Conservation (phyloP, 805 yeast genomes). For the Kuraishia molischiana region DNA sequence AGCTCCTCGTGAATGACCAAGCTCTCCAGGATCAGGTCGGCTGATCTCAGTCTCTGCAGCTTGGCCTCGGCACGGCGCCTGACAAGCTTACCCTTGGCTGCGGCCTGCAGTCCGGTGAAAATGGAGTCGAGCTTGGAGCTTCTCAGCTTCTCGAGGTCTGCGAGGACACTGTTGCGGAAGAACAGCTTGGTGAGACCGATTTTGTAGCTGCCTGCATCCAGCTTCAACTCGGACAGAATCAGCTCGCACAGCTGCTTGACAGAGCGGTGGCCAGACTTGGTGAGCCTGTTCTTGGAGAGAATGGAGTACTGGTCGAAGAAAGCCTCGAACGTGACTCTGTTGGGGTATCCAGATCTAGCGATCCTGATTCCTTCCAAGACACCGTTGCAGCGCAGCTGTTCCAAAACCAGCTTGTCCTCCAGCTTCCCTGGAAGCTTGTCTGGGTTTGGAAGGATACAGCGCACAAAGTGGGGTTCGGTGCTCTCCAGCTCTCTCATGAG, state of each 20-base stretch:
- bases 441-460: constrained; percentile 90
- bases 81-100: constrained; percentile 51
- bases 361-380: constrained; percentile 96
- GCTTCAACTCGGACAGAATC: constrained; percentile 49
- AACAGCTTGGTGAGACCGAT: constrained; percentile 67
- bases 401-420: constrained; percentile 69
- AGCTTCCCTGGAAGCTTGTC: constrained; percentile 61
- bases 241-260: constrained; percentile 61
- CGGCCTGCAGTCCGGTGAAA: constrained; percentile 53
- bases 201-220: constrained; percentile 52
- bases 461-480: constrained; percentile 93
- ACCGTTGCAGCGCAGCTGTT: constrained; percentile 93
- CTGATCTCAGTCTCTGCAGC: constrained; percentile 58
- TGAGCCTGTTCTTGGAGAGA: constrained; percentile 36
- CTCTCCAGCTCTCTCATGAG: constrained; percentile 63
- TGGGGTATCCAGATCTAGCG: constrained; percentile 95
- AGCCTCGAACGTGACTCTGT: constrained; percentile 75
- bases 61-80: constrained; percentile 37
- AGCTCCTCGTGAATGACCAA: constrained; percentile 41
- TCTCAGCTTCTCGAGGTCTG: constrained; percentile 68
- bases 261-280: constrained; percentile 19
- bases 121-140: constrained; percentile 51
- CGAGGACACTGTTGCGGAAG: constrained; percentile 69
- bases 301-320: constrained; percentile 70
- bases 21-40: constrained; percentile 56